phyloP scores from a whole-genome alignment of 108 stramenopile genomes.

The Discostella stelligeroides region DNA sequence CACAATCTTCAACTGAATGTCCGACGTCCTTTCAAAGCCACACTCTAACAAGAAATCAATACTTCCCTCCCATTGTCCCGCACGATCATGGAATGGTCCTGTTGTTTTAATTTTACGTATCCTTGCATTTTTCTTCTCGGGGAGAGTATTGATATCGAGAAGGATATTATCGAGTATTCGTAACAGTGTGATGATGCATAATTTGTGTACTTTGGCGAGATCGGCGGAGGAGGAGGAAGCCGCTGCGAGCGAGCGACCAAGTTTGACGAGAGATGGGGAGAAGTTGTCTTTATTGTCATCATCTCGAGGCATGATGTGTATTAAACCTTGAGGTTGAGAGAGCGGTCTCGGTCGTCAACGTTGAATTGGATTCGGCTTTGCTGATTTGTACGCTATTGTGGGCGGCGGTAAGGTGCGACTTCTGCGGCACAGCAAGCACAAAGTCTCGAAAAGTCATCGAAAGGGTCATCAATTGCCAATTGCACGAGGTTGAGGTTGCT shows the following conservation, averaged over 20 bases:
- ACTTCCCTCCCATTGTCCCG: slow-evolving; percentile 39
- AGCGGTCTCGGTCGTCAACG: too few species aligned
- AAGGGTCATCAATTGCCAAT: too few species aligned
- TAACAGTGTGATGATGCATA: slow-evolving; percentile 48
- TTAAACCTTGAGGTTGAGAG: too few species aligned
- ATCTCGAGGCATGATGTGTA: too few species aligned
- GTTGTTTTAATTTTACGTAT: slow-evolving; percentile 49
- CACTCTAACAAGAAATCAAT: slow-evolving; percentile 45
- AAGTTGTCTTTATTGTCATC: too few species aligned
- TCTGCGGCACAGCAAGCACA: too few species aligned
- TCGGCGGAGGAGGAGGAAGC: background rate
- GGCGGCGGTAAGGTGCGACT: too few species aligned
- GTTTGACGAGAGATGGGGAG: slow-evolving; percentile 14
- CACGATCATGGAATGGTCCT: slow-evolving; percentile 45
- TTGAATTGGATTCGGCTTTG: too few species aligned
- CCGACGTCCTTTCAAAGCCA: slow-evolving; percentile 26
- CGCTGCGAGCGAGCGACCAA: slow-evolving; percentile 11
- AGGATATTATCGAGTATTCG: slow-evolving; percentile 56
- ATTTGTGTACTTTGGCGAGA: slow-evolving; percentile 1
- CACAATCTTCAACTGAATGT: background rate
- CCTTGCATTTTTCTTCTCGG: slow-evolving; percentile 29
- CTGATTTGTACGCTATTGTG: too few species aligned
- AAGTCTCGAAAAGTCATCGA: too few species aligned
- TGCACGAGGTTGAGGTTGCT: too few species aligned
- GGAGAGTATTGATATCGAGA: background rate